phyloP scores from a whole-genome alignment of 257 asterid species.

The Salvia rosmarinus region DNA sequence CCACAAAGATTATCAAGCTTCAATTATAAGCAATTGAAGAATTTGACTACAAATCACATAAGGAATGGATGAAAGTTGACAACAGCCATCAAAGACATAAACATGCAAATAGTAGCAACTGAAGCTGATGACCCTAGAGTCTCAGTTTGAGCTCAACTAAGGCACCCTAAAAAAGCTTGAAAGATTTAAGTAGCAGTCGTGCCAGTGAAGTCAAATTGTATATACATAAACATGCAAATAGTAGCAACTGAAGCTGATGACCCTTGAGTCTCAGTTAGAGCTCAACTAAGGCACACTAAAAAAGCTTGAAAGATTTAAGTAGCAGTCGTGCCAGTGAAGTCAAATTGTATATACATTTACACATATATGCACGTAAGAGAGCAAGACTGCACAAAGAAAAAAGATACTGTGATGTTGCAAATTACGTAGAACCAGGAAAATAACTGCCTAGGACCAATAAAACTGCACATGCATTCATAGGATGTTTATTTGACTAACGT shows the following conservation, averaged over 20 bases:
- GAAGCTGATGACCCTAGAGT: constrained; percentile 2
- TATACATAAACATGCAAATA: too few species aligned
- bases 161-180: not conserved
- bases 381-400: not conserved
- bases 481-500: constrained; percentile 10
- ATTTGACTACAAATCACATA: not conserved
- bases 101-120: not conserved
- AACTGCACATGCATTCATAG: constrained; percentile 12
- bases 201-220: constrained; percentile 14
- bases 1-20: too few species aligned
- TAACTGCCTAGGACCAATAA: constrained; percentile 17
- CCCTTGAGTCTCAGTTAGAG: not conserved
- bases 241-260: not conserved
- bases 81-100: not conserved
- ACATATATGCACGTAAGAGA: not conserved
- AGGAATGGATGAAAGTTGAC: not conserved
- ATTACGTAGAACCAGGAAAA: constrained; percentile 4
- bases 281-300: not conserved
- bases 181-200: not conserved
- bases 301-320: constrained; percentile 8
- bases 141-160: not conserved
- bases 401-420: constrained; percentile 10
- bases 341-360: not conserved
- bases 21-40: too few species aligned
- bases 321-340: constrained; percentile 1